These are phyloP conservation scores for Wickerhamomyces canadensis DNA, from an alignment of 805 yeast species.

Conservation along the genomic window DNA sequence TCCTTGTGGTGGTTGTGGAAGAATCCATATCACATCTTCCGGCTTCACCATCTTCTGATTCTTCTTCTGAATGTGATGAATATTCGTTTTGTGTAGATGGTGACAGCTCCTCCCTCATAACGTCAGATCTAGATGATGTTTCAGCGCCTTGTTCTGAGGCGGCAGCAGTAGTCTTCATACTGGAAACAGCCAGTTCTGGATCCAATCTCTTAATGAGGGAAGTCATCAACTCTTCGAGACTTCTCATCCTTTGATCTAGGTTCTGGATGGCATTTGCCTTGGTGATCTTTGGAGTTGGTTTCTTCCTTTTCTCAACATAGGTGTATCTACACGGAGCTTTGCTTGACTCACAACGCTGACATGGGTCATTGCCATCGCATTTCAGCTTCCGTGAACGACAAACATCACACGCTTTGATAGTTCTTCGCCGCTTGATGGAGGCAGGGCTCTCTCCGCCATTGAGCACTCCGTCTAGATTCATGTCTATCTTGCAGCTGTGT, in stretches of 20 bases:
- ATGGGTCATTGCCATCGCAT: constrained; percentile 77
- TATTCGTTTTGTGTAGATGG: constrained; percentile 2
- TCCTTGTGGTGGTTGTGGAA: neutral
- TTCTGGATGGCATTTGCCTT: constrained; percentile 2
- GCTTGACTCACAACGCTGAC: constrained; percentile 76
- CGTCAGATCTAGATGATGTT: too few species aligned
- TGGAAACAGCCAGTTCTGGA: constrained; percentile 1
- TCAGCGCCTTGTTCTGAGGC: too few species aligned
- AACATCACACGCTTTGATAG: constrained; percentile 39
- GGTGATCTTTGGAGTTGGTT: neutral
- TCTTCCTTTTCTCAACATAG: constrained; percentile 8
- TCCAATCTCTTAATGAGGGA: constrained; percentile 21
- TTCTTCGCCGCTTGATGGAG: constrained; percentile 28
- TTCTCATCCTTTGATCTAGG: constrained; percentile 26
- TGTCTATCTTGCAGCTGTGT: too few species aligned
- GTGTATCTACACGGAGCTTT: constrained; percentile 34
- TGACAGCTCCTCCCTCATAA: neutral
- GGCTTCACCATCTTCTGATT: constrained; percentile 1
- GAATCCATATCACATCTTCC: constrained; percentile 1
- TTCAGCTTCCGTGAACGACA: constrained; percentile 69
- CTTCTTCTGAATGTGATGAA: constrained; percentile 1
- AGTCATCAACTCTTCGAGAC: constrained; percentile 30
- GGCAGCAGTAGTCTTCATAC: too few species aligned
- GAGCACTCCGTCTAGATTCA: constrained; percentile 6
- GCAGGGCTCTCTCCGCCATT: constrained; percentile 12